Percentiles rank a stretch among this genome's conserved stretches.
Conservation (phyloP, 306 rosid species). For the Castanea crenata region DNA sequence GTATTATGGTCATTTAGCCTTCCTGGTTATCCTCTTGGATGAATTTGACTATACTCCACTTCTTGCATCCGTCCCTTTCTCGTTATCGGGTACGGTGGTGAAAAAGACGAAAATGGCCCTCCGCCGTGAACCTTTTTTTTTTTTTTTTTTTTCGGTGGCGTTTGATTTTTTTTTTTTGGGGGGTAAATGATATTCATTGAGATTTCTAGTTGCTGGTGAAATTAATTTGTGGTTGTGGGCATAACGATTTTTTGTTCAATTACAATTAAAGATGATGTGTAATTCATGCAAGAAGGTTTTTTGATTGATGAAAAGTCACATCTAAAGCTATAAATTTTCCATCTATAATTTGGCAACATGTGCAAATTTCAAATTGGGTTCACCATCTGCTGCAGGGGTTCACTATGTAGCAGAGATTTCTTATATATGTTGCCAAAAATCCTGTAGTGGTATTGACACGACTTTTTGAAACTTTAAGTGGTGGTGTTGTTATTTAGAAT, state of each 20-base stretch:
- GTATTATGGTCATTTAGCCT: constrained; percentile 45
- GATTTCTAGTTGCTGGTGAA: neutral
- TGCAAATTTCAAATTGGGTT: neutral
- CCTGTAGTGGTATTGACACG: neutral
- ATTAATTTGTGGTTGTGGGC: neutral
- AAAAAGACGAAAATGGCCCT: constrained; percentile 45
- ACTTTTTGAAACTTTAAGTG: neutral
- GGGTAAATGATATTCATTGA: neutral
- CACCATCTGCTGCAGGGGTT: neutral
- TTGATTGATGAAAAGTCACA: neutral
- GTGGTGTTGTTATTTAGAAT: neutral
- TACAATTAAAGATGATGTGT: neutral
- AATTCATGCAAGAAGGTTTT: neutral
- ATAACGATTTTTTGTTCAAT: neutral
- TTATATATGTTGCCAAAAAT: neutral
- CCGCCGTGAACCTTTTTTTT: neutral
- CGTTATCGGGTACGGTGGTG: constrained; percentile 18
- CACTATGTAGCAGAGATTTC: neutral
- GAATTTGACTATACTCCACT: constrained; percentile 3
- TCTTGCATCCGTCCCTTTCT: constrained; percentile 14
- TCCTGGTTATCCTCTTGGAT: constrained; percentile 2
- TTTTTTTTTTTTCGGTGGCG: neutral
- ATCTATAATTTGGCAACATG: neutral
- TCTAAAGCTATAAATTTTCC: neutral
- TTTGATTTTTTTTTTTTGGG: neutral